A percentile compares a stretch with the other conserved stretches of the same genome.
phyloP scores from a whole-genome alignment of 1,284 basidiomycete species.

The Ganoderma leucocontextum region DNA sequence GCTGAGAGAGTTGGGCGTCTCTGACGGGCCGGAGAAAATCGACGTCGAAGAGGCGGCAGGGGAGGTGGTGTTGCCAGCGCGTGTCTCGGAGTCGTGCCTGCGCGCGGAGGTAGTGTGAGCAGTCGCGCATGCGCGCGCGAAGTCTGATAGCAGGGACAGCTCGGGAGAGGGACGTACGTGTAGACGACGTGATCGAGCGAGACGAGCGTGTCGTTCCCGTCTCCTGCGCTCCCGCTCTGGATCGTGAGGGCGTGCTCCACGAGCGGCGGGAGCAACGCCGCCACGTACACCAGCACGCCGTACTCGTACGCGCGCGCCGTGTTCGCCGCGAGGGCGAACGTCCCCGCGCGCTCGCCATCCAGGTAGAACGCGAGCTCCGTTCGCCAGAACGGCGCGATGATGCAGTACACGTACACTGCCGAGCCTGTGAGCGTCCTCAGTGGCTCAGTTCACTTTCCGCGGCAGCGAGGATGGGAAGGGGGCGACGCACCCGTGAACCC shows the following conservation, averaged over 20 bases:
- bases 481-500: neutral
- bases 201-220: slow-evolving; percentile 25
- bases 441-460: too few relatives aligned
- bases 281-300: neutral
- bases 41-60: neutral
- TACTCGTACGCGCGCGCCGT: neutral
- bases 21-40: neutral
- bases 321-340: neutral
- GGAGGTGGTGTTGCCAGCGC: neutral
- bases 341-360: neutral
- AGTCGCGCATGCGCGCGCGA: neutral
- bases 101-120: neutral
- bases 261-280: neutral
- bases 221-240: neutral
- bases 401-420: neutral
- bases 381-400: neutral
- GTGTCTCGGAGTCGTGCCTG: neutral
- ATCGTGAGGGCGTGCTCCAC: neutral
- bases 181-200: slow-evolving; percentile 38
- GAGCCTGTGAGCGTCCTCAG: neutral
- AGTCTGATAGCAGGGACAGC: neutral
- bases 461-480: neutral
- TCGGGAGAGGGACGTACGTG: slow-evolving; percentile 29
- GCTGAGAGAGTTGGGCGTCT: neutral
- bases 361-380: neutral